A percentile compares a stretch with the other conserved stretches of the same genome.
Conservation (phyloP, 2,329 filamentous ascomycete species). For the Pyricularia sp. region DNA sequence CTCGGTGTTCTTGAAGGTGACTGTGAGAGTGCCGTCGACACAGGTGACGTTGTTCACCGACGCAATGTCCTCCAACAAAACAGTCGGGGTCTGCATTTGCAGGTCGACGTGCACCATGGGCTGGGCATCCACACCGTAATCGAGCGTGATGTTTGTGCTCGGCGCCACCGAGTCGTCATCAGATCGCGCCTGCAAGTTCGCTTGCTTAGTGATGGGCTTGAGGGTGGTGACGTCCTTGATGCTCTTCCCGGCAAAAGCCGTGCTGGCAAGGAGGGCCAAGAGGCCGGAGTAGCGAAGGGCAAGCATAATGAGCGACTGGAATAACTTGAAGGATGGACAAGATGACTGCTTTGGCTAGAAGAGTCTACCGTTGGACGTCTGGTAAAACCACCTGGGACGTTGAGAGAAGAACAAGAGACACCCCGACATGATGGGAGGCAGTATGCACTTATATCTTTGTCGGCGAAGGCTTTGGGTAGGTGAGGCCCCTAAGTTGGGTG, state of each 20-base stretch:
- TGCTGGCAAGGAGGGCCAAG: conserved; percentile 2
- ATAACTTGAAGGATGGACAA: too few relatives aligned
- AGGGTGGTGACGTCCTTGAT: conserved; percentile 3
- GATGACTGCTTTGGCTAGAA: neutral
- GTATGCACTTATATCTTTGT: neutral
- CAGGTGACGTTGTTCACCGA: conserved; percentile 17
- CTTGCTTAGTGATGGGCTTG: conserved; percentile 1
- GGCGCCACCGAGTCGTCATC: conserved; percentile 2
- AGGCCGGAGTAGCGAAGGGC: neutral
- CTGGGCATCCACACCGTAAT: conserved; percentile 5
- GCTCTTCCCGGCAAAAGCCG: neutral
- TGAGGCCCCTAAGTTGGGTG: too few relatives aligned
- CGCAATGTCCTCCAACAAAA: conserved; percentile 19
- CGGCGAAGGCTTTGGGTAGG: neutral
- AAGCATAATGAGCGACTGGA: neutral
- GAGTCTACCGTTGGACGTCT: neutral
- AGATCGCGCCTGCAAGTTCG: neutral
- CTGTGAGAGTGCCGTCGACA: conserved; percentile 12
- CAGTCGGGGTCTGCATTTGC: conserved; percentile 15
- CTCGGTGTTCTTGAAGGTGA: conserved; percentile 14
- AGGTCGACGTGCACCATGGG: conserved; percentile 13
- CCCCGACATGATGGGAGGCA: neutral
- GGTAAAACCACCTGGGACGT: neutral
- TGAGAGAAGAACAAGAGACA: neutral
- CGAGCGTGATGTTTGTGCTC: conserved; percentile 5